phyloP scores from a whole-genome alignment of 164 flowering plant species.

The Magnolia kwangsiensis region DNA sequence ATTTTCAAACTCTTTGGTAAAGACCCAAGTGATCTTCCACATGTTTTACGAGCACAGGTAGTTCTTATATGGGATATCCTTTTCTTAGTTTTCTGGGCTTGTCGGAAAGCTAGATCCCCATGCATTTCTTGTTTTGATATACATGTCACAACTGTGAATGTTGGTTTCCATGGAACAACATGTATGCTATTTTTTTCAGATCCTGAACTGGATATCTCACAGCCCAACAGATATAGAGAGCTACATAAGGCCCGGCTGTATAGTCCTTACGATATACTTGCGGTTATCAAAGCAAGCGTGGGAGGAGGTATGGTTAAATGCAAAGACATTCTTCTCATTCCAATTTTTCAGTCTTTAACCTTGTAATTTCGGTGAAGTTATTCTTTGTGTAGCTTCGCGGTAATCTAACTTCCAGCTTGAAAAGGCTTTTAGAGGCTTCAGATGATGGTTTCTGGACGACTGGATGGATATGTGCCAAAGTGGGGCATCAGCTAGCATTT shows the following conservation, averaged over 20 bases:
- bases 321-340: neutral
- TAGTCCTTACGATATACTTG: constrained; percentile 63
- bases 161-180: constrained; percentile 3
- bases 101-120: neutral
- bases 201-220: constrained; percentile 74
- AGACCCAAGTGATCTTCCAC: constrained; percentile 71
- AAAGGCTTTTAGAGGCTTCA: constrained; percentile 47
- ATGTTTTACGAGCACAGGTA: constrained; percentile 58
- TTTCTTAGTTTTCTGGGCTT: neutral
- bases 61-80: neutral
- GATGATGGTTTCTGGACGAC: constrained; percentile 55
- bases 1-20: constrained; percentile 87
- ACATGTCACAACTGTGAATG: neutral
- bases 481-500: constrained; percentile 53
- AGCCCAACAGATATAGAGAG: constrained; percentile 87
- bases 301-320: constrained; percentile 55
- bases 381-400: constrained; percentile 37
- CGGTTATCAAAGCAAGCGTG: constrained; percentile 44
- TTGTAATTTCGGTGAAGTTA: neutral
- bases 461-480: constrained; percentile 67
- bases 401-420: constrained; percentile 51
- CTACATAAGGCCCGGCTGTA: constrained; percentile 85
- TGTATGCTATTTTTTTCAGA: constrained; percentile 32
- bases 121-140: neutral
- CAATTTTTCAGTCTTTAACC: neutral